Base-by-base conservation (phyloP, 108 stramenopile genomes). In the Pseudonitzschia pungens region DNA sequence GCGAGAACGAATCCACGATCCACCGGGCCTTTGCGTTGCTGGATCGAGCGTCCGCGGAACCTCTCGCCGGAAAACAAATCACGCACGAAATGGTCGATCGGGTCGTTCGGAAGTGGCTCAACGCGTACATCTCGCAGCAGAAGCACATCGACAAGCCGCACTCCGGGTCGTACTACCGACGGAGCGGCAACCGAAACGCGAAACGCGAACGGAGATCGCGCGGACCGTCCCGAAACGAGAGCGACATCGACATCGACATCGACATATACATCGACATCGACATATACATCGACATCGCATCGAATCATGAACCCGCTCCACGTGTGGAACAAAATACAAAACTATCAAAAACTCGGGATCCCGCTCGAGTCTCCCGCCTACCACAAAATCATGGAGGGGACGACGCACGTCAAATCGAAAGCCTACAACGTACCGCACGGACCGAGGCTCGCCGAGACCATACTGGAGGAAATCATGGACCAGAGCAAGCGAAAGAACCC, bases 381-480 rank as follows among this genome's bases (percentile, higher is more conserved):
- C 29, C 78, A 74, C 52, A 41, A 59, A 48, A 57, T 79, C 27
- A 68, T 79, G 48, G 78, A 79, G 42, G 72, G 55, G 5, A 72
- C 71, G 0, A 68, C 78, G 2, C 40, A 72, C 60, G 63, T 60
- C 42, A 73, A 70, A 74, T 74, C 69, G 8, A 44, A 43, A 28
- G 69, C 64, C 33, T 41, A 55, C 43, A 69, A 58, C 20, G 21
- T 59, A 33, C 53, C 43, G 5, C n/a, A 60, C 43, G 71, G 65
- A n/a, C 68, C 78, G n/a, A 28, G 48, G 16, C 42, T 79, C n/a
- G 78, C 78, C 32, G 78, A 79, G 66, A 65, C 68, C 15, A 79
- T 79, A 14, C 43, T 79, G 62, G 69, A 79, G 26, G 21, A 41
- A 33, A 79, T 79, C 67, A 69, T 74, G 68, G 21, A 42, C 9